phyloP scores from a whole-genome alignment of 78 protist genomes.

The Diacronema lutheri region DNA sequence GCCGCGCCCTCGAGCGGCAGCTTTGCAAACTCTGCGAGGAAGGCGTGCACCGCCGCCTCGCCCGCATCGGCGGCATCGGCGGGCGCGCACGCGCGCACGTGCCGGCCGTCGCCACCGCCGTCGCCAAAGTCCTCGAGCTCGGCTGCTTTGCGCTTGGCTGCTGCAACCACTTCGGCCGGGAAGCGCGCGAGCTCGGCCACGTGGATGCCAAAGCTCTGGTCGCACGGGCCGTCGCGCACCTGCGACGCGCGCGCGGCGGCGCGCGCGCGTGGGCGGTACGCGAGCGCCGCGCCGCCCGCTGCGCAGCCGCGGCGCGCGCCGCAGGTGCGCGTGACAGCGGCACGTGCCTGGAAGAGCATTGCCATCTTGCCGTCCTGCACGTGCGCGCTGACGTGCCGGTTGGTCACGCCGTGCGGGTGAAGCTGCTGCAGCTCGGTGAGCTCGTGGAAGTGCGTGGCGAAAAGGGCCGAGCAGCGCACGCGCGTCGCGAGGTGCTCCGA shows the following conservation, averaged over 20 bases:
- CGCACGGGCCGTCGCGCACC: conserved; percentile 72
- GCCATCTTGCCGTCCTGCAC: conserved; percentile 20
- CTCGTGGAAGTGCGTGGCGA: conserved; percentile 97
- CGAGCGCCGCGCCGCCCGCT: conserved; percentile 71
- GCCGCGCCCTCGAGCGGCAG: too few species aligned
- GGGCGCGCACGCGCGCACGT: too few species aligned
- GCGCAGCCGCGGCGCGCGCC: neutral
- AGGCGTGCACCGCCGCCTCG: too few species aligned
- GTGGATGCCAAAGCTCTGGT: conserved; percentile 87
- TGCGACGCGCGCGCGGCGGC: neutral
- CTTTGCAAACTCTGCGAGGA: too few species aligned
- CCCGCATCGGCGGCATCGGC: too few species aligned
- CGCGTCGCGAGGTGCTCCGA: conserved; percentile 67
- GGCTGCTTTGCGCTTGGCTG: conserved; percentile 72
- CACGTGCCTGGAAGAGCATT: conserved; percentile 17
- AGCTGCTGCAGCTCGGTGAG: conserved; percentile 58
- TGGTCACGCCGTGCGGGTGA: conserved; percentile 17
- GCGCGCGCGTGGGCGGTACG: neutral
- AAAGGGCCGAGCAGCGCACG: conserved; percentile 56
- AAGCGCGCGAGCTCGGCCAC: conserved; percentile 85
- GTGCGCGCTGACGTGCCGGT: conserved; percentile 74
- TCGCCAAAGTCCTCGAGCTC: conserved; percentile 63
- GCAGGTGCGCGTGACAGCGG: neutral
- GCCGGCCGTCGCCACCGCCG: too few species aligned
- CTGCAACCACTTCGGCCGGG: neutral